These are phyloP conservation scores for Helminthosporium solani DNA, from an alignment of 2,329 filamentous ascomycete genomes.

Conservation along the genomic window DNA sequence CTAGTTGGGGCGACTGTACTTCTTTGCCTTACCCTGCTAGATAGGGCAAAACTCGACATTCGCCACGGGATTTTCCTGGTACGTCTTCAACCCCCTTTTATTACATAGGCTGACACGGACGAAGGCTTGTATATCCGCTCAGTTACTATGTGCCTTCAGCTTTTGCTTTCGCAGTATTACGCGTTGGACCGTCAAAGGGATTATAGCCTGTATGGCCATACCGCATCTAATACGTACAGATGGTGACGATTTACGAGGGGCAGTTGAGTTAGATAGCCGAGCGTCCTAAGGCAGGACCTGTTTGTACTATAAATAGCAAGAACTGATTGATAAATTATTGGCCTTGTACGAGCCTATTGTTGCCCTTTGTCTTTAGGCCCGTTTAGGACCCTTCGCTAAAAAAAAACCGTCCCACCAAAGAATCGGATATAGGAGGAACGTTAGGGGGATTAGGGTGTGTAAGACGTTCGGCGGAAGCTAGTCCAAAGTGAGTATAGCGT, in stretches of 20 bases:
- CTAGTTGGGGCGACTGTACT: conserved; percentile 7
- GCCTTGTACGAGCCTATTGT: conserved; percentile 6
- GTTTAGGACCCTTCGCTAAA: conserved; percentile 5
- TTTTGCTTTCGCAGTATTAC: conserved; percentile 3
- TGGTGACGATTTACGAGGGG: neutral
- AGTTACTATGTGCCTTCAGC: neutral
- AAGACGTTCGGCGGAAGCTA: too few species aligned
- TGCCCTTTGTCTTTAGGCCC: conserved; percentile 6
- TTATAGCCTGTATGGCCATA: conserved; percentile 5
- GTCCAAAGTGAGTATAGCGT: too few species aligned
- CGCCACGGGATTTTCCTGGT: conserved; percentile 9
- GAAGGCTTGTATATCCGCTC: conserved; percentile 7
- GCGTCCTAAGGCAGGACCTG: conserved; percentile 2
- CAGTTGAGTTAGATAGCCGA: conserved; percentile 9
- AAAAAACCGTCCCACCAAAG: neutral
- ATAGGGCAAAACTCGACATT: conserved; percentile 4
- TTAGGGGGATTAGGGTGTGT: too few species aligned
- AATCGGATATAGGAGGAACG: too few species aligned
- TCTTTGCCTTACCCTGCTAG: conserved; percentile 6
- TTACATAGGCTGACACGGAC: conserved; percentile 8
- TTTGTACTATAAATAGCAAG: conserved; percentile 4
- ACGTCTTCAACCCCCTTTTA: conserved; percentile 7
- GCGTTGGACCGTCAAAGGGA: neutral
- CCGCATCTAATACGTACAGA: neutral
- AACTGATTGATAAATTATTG: conserved; percentile 7